Conservation (phyloP, 1,284 basidiomycete species). For the Erythrobasidium hasegawianum region DNA sequence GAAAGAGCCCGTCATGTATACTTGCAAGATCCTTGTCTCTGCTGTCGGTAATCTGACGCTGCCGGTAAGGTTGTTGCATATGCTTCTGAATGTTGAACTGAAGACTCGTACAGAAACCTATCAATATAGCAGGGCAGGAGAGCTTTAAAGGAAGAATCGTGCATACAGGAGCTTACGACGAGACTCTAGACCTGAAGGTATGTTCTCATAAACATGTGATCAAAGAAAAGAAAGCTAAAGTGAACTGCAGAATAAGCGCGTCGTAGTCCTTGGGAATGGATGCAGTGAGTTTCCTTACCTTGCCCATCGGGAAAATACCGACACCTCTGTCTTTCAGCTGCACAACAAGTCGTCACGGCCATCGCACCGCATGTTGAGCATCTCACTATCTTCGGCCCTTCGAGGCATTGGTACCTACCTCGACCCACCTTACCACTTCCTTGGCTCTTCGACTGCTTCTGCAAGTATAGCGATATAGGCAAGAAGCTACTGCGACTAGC, state of each 20-base stretch:
- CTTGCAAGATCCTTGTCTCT: conserved; percentile 26
- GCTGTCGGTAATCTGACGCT: conserved; percentile 27
- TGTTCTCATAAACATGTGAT: background rate
- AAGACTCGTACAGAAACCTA: conserved; percentile 8
- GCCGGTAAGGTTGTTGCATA: conserved; percentile 7
- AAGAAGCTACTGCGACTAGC: conserved; percentile 4
- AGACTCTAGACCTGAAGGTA: conserved; percentile 5
- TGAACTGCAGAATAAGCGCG: conserved; percentile 10
- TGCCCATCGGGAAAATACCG: background rate
- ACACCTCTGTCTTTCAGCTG: background rate
- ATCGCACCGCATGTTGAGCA: conserved; percentile 21
- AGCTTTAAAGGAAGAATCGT: conserved; percentile 9
- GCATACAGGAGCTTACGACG: conserved; percentile 14
- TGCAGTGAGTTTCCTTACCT: background rate
- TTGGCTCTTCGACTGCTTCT: conserved; percentile 12
- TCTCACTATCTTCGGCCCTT: conserved; percentile 13
- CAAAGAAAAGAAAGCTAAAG: background rate
- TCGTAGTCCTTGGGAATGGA: conserved; percentile 29
- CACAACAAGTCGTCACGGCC: conserved; percentile 11
- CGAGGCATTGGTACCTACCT: conserved; percentile 26
- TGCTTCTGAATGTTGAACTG: background rate
- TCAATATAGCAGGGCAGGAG: conserved; percentile 13
- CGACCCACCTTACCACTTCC: conserved; percentile 16
- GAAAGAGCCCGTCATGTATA: background rate
- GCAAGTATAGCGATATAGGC: conserved; percentile 4